Evolutionary conservation across 257 asterid species (phyloP).

Genomic region (Henckelia pumila): DNA sequence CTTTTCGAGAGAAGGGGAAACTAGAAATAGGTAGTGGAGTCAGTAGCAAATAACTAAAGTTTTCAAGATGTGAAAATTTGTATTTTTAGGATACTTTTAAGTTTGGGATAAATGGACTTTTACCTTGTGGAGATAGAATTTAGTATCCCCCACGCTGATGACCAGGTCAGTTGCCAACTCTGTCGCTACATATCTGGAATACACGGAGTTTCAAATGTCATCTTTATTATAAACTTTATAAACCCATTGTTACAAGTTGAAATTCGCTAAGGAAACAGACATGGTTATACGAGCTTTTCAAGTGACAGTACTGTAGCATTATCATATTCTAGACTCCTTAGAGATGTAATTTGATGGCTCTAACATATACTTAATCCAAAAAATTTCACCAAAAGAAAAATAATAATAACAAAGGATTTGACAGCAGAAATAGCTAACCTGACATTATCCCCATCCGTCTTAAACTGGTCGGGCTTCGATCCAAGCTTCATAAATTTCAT

Average conservation of each 20-base stretch:
- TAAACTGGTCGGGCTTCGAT: conserved; percentile 85
- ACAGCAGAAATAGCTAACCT: conserved; percentile 47
- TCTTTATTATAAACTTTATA: conserved; percentile 2
- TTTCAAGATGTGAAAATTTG: not conserved
- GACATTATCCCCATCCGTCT: conserved; percentile 68
- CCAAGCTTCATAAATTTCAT: conserved; percentile 99
- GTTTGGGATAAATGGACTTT: not conserved
- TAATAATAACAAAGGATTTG: not conserved
- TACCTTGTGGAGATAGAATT: conserved; percentile 55
- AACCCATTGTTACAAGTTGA: not conserved
- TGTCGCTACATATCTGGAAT: conserved; percentile 48
- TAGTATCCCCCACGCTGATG: conserved; percentile 40
- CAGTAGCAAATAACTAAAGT: not conserved
- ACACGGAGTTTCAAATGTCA: not conserved
- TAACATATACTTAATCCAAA: not conserved
- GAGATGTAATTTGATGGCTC: not conserved
- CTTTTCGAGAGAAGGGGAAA: conserved; percentile 82
- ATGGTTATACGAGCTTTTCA: not conserved
- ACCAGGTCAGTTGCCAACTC: conserved; percentile 50
- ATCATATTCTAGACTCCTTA: not conserved
- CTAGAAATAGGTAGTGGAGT: conserved; percentile 35
- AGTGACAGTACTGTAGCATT: not conserved
- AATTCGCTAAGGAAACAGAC: not conserved
- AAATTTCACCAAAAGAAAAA: not conserved
- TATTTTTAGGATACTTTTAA: not conserved